These are phyloP conservation scores for Neurospora crassa DNA, from an alignment of 2,329 filamentous ascomycete genomes.

Conservation along the genomic window DNA sequence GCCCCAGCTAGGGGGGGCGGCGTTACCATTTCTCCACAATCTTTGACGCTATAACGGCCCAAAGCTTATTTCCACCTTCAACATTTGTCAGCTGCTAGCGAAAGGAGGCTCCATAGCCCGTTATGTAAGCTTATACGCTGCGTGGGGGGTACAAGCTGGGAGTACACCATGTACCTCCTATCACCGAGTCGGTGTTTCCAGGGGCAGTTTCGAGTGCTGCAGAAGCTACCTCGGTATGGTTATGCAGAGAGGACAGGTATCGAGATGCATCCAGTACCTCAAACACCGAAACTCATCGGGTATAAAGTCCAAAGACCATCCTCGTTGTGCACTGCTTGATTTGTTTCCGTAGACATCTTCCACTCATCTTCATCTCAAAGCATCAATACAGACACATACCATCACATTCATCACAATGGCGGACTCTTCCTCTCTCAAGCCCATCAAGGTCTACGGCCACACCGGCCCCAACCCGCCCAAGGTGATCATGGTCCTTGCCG, in stretches of 20 bases:
- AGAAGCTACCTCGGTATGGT: not conserved
- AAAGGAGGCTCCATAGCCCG: not conserved
- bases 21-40: not conserved
- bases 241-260: not conserved
- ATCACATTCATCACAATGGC: not conserved
- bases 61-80: not conserved
- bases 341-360: not conserved
- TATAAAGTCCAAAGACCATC: not conserved
- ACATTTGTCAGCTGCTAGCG: not conserved
- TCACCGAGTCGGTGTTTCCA: not conserved
- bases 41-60: not conserved
- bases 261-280: not conserved
- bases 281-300: not conserved
- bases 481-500: conserved; percentile 21
- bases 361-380: not conserved
- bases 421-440: conserved; percentile 15
- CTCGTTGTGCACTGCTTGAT: not conserved
- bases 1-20: not conserved
- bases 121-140: not conserved
- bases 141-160: not conserved
- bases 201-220: not conserved
- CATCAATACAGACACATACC: not conserved
- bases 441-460: conserved; percentile 20
- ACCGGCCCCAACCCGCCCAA: conserved; percentile 23
- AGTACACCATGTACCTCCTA: no score